Evolutionary conservation across 2,329 filamentous ascomycete genomes (phyloP), one percentile per base, ranked within the genome.

Genomic region (Colletotrichum graminicola): DNA sequence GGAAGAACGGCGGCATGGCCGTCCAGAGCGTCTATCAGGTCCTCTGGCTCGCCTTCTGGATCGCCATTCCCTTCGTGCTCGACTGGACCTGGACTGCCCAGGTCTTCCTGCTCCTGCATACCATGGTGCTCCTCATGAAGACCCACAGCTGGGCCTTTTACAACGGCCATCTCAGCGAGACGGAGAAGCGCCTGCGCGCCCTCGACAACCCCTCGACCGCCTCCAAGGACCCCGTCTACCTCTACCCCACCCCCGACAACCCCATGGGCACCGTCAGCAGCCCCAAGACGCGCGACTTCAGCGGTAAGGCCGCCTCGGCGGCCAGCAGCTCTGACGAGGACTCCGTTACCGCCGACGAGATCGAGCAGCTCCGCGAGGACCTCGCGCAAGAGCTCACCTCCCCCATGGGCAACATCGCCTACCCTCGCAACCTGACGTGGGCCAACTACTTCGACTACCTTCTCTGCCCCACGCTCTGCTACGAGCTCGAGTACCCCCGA

Each of bases 101-200:
- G 79, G 96, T 99, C 49, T 99, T 97, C 80, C 89, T 99, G 76
- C 92, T 95, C 14, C 86, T 99, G 43, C 96, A 99, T 81, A 92
- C 94, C 54, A 90, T 99, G 82, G 92, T 94, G 10, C 87, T 99
- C 26, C 90, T 98, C 62, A 99, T 99, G 96, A 99, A 99, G 86
- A 96, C 98, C 90, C 96, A 99, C 81, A 98, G 95, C 7, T 99
- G 97, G 78, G 93, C 94, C 32, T 99, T 98, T 81, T 99, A 99
- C 84, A 98, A 98, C 77, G 96, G 96, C 14, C 96, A 99, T 80
- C 86, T 99, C 21, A 93, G 92, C 75, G 94, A 96, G 80, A 97
- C 94, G 0, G 90, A 97, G 80, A 91, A 92, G 78, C 91, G 94
- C 14, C 86, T 99, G 16, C 89, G 89, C 67, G 90, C 90, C 51